Evolutionary conservation across 2,329 filamentous ascomycete genomes (phyloP), one percentile per base, ranked within the genome.

Genomic region (Cladosporium colombiae): DNA sequence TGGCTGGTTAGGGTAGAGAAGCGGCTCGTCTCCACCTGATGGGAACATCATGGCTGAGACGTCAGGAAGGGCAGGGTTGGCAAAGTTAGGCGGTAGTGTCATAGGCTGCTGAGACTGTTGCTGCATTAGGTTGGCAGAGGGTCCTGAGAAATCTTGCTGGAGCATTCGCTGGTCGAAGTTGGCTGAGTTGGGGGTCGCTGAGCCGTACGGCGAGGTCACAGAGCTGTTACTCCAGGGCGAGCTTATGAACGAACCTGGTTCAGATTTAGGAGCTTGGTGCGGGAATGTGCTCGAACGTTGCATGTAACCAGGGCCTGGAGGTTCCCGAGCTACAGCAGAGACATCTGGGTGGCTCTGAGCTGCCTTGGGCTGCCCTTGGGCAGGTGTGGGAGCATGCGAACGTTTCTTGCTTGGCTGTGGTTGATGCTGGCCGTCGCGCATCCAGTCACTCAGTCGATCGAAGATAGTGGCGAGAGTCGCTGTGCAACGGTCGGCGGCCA

Each of bases 401-500:
- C 85, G 84, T 69, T 84, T 81, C 66, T 80, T 81, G 35, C 78
- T 78, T n/a, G 79, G 76, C 8, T 70, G 65, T 13, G 79, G 75
- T 55, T 80, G 80, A 18, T 75, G 70, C 25, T 80, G 79, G 57
- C 78, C 81, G 65, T 83, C 79, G 37, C 86, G 82, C 71, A 77
- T 74, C 75, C 76, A 78, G 33, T 74, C 89, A 0, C 93, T 92
- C 0, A 98, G 79, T 74, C 93, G 88, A 67, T 95, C 91, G 75
- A 98, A 97, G 8, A 97, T 84, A 58, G 84, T 92, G 75, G 88
- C 86, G 31, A 99, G 83, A 49, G 91, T 90, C 55, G 83, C 84
- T 1, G 91, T 92, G 73, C 96, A 95, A 68, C 92, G 85, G 75
- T 97, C 92, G 3, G 95, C 95, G 40, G 93, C 93, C 83, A 96